A percentile compares a stretch with the other conserved stretches of the same genome.
Evolutionary conservation across 768 basidiomycete species (phyloP).

Genomic region (Serpula lacrymans): DNA sequence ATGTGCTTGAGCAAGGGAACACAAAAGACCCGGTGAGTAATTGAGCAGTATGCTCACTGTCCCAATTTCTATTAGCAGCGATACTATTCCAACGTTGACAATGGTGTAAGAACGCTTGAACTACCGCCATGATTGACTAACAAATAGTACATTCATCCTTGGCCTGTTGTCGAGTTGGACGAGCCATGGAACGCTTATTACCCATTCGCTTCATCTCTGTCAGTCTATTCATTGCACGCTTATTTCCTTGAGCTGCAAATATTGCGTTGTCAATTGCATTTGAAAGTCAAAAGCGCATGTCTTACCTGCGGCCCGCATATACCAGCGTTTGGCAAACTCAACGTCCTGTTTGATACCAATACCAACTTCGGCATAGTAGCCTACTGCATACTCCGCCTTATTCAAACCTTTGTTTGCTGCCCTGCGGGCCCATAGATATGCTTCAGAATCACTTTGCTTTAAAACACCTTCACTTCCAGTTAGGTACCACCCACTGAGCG

Average conservation of each 20-base stretch:
- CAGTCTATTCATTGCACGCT: slow-evolving; percentile 91
- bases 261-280: slow-evolving; percentile 2
- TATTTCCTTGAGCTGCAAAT: slow-evolving; percentile 88
- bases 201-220: slow-evolving; percentile 94
- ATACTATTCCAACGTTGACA: too few relatives aligned
- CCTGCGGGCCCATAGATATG: slow-evolving; percentile 96
- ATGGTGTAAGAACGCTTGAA: not conserved
- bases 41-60: too few relatives aligned
- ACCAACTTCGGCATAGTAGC: slow-evolving; percentile 96
- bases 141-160: slow-evolving; percentile 91
- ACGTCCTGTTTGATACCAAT: slow-evolving; percentile 96
- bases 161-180: slow-evolving; percentile 92
- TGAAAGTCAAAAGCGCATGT: slow-evolving; percentile 10
- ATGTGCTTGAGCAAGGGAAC: too few relatives aligned
- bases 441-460: slow-evolving; percentile 97
- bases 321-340: slow-evolving; percentile 97
- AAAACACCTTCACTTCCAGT: slow-evolving; percentile 93
- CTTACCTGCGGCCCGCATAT: slow-evolving; percentile 97
- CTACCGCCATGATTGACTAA: slow-evolving; percentile 27
- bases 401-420: slow-evolving; percentile 95
- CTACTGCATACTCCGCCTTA: slow-evolving; percentile 98
- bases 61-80: too few relatives aligned
- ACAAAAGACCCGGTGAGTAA: not conserved
- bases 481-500: slow-evolving; percentile 97
- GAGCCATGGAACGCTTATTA: slow-evolving; percentile 70